Conservation (phyloP, 2,329 filamentous ascomycete species). For the Penicillium sp. region DNA sequence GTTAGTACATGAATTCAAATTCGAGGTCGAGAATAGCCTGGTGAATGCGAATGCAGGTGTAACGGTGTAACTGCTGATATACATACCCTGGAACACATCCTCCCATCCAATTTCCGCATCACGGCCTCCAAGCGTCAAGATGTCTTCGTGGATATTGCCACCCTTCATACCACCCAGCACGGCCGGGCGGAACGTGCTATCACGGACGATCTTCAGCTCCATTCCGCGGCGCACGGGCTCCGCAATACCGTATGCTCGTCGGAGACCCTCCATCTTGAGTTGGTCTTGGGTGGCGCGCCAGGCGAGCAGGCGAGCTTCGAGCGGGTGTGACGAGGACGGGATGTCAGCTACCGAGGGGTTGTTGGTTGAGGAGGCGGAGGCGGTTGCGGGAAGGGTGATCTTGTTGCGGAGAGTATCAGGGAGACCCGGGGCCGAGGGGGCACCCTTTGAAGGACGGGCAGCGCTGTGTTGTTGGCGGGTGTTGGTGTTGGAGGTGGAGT, state of each 20-base stretch:
- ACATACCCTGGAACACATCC: constrained; percentile 78
- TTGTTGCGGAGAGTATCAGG: constrained; percentile 91
- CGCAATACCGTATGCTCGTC: constrained; percentile 85
- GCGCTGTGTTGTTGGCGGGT: constrained; percentile 50
- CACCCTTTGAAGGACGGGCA: constrained; percentile 62
- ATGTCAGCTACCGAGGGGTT: constrained; percentile 32
- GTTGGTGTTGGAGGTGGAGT: constrained; percentile 67
- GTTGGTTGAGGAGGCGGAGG: constrained; percentile 49
- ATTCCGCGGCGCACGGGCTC: constrained; percentile 92
- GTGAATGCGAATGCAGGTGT: no score
- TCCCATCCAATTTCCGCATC: constrained; percentile 87
- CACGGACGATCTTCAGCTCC: constrained; percentile 87
- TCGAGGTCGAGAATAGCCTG: no score
- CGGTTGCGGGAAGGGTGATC: constrained; percentile 65
- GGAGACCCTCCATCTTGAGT: constrained; percentile 85
- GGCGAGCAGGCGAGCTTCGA: constrained; percentile 83
- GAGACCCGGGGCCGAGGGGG: constrained; percentile 88
- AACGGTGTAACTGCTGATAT: not conserved
- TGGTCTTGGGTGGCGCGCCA: constrained; percentile 90
- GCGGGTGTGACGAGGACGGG: constrained; percentile 77
- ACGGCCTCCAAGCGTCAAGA: constrained; percentile 69
- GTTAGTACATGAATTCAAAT: constrained; percentile 8
- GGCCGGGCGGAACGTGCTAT: constrained; percentile 74
- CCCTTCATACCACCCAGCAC: constrained; percentile 64
- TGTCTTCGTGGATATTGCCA: constrained; percentile 82